Percentiles rank a stretch among this genome's conserved stretches.
phyloP scores from a whole-genome alignment of 768 basidiomycete genomes.

The Sarcodon sp. region DNA sequence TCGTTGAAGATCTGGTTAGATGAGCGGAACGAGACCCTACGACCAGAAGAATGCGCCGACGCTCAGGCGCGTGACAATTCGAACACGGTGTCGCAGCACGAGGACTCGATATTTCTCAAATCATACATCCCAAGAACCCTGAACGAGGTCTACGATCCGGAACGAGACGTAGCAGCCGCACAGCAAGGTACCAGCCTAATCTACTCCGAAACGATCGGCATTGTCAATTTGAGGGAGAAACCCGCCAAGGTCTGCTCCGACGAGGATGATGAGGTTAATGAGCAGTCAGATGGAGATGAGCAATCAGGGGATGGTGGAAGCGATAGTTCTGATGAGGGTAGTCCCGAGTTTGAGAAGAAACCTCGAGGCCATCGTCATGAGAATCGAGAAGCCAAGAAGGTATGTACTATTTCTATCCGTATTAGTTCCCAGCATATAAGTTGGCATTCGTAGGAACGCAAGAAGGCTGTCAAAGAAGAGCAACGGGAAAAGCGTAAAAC shows the following conservation, averaged over 20 bases:
- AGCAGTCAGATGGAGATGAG: slow-evolving; percentile 17
- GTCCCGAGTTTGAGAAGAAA: slow-evolving; percentile 27
- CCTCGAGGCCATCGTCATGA: slow-evolving; percentile 88
- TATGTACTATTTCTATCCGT: slow-evolving; percentile 12
- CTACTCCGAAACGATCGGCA: slow-evolving; percentile 78
- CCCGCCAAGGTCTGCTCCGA: slow-evolving; percentile 2
- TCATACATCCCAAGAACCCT: slow-evolving; percentile 91
- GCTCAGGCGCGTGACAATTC: slow-evolving; percentile 6
- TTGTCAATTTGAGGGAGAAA: slow-evolving; percentile 32
- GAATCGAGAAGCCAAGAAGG: slow-evolving; percentile 87
- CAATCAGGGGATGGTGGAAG: slow-evolving; percentile 21
- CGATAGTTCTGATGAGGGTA: slow-evolving; percentile 18
- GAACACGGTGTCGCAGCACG: slow-evolving; percentile 32
- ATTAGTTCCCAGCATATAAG: slow-evolving; percentile 4
- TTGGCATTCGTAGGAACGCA: slow-evolving; percentile 56
- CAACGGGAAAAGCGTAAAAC: slow-evolving; percentile 78
- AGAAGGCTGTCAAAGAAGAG: slow-evolving; percentile 80
- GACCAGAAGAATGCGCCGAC: slow-evolving; percentile 6
- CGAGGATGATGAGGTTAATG: slow-evolving; percentile 6
- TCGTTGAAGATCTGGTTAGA: slow-evolving; percentile 33
- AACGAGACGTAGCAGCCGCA: slow-evolving; percentile 76
- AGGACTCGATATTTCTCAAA: slow-evolving; percentile 80
- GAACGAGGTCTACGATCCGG: slow-evolving; percentile 90
- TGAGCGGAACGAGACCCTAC: slow-evolving; percentile 16
- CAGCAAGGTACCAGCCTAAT: slow-evolving; percentile 58